Conservation (phyloP, 78 protist genomes). For the Capsaspora owczarzaki region DNA sequence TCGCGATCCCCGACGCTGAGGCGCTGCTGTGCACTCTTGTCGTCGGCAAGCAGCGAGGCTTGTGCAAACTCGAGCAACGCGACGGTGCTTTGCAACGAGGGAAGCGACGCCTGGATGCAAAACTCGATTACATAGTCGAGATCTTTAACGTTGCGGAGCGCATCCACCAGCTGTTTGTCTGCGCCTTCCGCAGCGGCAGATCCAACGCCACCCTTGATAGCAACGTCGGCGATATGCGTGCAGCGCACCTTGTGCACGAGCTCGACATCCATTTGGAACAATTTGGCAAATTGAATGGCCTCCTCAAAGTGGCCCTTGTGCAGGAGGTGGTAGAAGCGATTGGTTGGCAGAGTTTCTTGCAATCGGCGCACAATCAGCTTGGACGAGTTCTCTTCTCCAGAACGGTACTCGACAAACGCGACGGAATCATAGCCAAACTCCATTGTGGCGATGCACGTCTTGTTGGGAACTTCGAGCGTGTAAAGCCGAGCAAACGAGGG, state of each 20-base stretch:
- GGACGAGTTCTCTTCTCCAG: too few species aligned
- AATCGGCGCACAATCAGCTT: background rate
- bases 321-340: conserved; percentile 8
- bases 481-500: too few species aligned
- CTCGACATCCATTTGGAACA: background rate
- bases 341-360: background rate
- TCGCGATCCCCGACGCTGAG: background rate
- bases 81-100: background rate
- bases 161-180: background rate
- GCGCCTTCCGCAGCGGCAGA: background rate
- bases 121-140: background rate
- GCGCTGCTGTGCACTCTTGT: background rate
- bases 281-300: background rate
- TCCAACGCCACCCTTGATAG: background rate
- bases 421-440: too few species aligned
- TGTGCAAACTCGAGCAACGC: background rate
- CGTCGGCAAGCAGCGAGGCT: background rate
- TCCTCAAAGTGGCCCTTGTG: background rate
- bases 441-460: too few species aligned
- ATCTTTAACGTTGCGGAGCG: background rate
- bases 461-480: too few species aligned
- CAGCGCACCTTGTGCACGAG: conserved; percentile 1
- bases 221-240: background rate
- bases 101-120: background rate
- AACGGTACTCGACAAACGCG: too few species aligned